Evolutionary conservation across 2,329 filamentous ascomycete genomes (phyloP).

Genomic region (Penicillium paneum): DNA sequence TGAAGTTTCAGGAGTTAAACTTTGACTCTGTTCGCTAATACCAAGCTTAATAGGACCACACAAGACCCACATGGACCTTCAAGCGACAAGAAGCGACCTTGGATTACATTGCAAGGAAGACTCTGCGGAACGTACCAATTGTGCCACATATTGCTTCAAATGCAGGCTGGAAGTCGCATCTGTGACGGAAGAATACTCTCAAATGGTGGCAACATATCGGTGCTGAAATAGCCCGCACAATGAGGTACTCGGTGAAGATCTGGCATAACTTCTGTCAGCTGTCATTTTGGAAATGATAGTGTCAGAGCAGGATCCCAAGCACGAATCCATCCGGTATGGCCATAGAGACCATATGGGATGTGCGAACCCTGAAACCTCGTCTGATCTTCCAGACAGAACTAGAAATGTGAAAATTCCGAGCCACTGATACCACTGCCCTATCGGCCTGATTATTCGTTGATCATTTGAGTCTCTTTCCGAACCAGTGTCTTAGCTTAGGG

Average conservation of each 20-base stretch:
- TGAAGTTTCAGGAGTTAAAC: no score
- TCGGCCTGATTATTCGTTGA: not conserved
- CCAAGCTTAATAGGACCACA: not conserved
- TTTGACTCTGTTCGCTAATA: not conserved
- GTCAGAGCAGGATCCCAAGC: not conserved
- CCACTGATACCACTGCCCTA: not conserved
- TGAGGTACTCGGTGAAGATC: not conserved
- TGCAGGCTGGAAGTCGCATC: not conserved
- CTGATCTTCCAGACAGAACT: not conserved
- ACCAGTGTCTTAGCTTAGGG: not conserved
- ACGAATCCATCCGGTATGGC: not conserved
- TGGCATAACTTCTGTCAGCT: not conserved
- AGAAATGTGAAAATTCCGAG: not conserved
- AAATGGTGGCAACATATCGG: not conserved
- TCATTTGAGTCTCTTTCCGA: not conserved
- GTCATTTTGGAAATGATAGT: not conserved
- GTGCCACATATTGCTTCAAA: not conserved
- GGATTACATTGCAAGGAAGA: no score
- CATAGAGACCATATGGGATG: not conserved
- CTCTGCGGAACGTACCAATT: not conserved
- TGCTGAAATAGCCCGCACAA: not conserved
- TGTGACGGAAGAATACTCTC: not conserved
- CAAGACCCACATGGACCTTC: not conserved
- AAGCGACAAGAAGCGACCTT: not conserved
- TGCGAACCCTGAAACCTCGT: not conserved